These are phyloP conservation scores for Leccinellum luteum DNA, from an alignment of 768 basidiomycete genomes.

Conservation along the genomic window DNA sequence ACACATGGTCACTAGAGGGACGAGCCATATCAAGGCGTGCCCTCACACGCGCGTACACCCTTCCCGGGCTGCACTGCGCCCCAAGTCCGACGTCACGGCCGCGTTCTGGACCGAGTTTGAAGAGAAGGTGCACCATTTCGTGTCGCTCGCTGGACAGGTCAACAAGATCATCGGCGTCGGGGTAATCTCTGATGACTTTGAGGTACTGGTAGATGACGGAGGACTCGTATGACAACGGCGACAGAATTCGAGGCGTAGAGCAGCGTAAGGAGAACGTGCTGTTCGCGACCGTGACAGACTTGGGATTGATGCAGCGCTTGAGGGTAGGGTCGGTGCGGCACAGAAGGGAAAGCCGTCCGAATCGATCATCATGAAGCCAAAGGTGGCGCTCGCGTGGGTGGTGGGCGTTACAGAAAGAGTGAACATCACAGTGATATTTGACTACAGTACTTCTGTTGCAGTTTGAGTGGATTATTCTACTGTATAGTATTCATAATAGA, in stretches of 20 bases:
- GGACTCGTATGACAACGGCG: conserved; percentile 24
- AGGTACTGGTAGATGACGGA: conserved; percentile 24
- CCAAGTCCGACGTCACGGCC: conserved; percentile 30
- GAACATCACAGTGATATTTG: neutral
- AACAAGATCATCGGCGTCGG: conserved; percentile 33
- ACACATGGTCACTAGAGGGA: conserved; percentile 29
- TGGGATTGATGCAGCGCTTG: conserved; percentile 29
- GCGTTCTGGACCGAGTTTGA: conserved; percentile 42
- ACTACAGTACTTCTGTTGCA: neutral
- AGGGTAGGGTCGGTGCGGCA: conserved; percentile 6
- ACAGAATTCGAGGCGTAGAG: neutral
- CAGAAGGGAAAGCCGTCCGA: conserved; percentile 18
- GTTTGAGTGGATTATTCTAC: neutral
- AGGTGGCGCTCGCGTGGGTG: conserved; percentile 15
- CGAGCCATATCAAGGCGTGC: conserved; percentile 44
- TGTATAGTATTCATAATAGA: neutral
- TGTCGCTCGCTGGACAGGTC: conserved; percentile 43
- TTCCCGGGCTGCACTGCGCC: conserved; percentile 18
- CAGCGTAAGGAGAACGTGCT: conserved; percentile 18
- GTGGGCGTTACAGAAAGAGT: neutral
- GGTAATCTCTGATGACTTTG: conserved; percentile 26
- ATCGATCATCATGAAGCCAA: conserved; percentile 30
- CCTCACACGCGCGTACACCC: conserved; percentile 29
- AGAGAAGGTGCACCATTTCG: conserved; percentile 39
- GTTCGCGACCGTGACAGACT: conserved; percentile 35